A percentile compares a stretch with the other conserved stretches of the same genome.
These are phyloP conservation scores for Neoboletus magnificus DNA, from an alignment of 768 basidiomycete genomes.

Conservation along the genomic window DNA sequence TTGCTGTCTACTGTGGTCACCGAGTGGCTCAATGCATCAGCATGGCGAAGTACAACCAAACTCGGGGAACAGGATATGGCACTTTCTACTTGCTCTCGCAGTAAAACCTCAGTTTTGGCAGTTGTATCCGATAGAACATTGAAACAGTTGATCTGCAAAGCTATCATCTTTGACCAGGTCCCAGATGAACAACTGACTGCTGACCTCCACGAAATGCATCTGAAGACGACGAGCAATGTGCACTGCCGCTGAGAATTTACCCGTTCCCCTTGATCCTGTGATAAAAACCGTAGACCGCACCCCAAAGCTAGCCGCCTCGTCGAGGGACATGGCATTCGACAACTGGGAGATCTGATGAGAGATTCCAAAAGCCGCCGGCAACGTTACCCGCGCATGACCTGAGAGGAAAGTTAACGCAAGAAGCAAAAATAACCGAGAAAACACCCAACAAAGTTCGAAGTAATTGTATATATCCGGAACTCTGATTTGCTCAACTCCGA, in stretches of 20 bases:
- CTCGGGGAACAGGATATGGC: conserved; percentile 81
- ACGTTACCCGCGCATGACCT: conserved; percentile 13
- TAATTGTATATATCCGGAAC: conserved; percentile 54
- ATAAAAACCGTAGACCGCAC: conserved; percentile 71
- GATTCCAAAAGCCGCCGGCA: conserved; percentile 26
- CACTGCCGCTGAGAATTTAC: conserved; percentile 68
- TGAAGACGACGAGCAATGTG: conserved; percentile 62
- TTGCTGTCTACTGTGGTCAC: conserved; percentile 59
- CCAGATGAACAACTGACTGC: background rate
- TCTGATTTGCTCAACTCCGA: conserved; percentile 67
- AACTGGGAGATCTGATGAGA: conserved; percentile 54
- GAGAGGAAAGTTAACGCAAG: conserved; percentile 12
- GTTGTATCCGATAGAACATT: conserved; percentile 77
- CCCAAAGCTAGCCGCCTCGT: conserved; percentile 54
- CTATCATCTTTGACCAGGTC: background rate
- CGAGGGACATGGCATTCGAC: conserved; percentile 55
- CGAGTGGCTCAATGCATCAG: conserved; percentile 75
- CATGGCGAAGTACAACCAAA: conserved; percentile 72
- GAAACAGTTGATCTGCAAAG: conserved; percentile 76
- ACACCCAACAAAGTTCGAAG: conserved; percentile 46
- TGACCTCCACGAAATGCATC: conserved; percentile 76
- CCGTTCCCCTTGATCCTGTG: conserved; percentile 75
- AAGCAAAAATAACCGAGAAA: background rate
- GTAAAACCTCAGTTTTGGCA: conserved; percentile 65
- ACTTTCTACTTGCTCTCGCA: conserved; percentile 73